These are phyloP conservation scores for Cordyceps farinosa DNA, from an alignment of 2,329 filamentous ascomycete genomes.

Conservation along the genomic window DNA sequence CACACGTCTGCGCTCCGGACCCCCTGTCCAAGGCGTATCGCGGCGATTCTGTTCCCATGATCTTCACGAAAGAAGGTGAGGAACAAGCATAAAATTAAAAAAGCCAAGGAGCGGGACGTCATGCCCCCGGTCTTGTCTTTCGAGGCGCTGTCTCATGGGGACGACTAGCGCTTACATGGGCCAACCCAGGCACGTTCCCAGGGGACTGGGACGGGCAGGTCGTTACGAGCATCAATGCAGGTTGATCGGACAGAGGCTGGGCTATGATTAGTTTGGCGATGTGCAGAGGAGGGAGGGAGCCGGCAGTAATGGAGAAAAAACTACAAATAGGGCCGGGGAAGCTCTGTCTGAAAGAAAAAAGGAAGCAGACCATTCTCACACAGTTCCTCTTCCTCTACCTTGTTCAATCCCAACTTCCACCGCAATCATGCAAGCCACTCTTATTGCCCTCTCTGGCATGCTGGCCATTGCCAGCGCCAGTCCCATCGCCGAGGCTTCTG, in stretches of 20 bases:
- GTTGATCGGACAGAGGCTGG: background rate
- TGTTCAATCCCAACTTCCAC: background rate
- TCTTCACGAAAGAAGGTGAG: background rate
- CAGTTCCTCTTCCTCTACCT: background rate
- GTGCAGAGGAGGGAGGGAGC: background rate
- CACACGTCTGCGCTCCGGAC: background rate
- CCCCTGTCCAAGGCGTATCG: background rate
- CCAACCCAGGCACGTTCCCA: background rate
- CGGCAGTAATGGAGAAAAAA: background rate
- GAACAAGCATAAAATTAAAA: constrained; percentile 3
- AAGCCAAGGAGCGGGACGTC: background rate
- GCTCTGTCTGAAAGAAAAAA: background rate
- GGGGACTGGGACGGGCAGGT: background rate
- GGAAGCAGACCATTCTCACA: background rate
- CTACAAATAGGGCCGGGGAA: background rate
- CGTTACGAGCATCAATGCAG: background rate
- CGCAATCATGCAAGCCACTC: background rate
- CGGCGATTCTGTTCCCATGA: background rate
- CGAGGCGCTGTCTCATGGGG: background rate
- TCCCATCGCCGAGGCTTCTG: constrained; percentile 11
- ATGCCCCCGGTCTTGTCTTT: background rate
- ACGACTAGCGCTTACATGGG: constrained; percentile 11
- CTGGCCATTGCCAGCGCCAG: constrained; percentile 22
- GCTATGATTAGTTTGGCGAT: background rate
- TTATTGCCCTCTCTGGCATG: constrained; percentile 7